Conservation (phyloP, 2,329 filamentous ascomycete genomes). For the Xylariaceae sp. region DNA sequence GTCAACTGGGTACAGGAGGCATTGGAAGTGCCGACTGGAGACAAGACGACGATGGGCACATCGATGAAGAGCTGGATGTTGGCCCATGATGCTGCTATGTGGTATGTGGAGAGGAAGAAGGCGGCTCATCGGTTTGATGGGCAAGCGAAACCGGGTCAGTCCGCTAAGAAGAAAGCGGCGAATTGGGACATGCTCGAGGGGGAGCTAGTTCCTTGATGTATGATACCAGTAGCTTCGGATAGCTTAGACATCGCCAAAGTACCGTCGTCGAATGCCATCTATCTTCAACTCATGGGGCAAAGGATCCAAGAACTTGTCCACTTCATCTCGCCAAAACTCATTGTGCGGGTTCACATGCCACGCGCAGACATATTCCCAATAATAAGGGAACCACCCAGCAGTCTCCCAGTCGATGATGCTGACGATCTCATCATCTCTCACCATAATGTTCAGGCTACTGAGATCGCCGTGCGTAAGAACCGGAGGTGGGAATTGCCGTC, state of each 20-base stretch:
- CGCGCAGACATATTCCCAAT: slow-evolving; percentile 18
- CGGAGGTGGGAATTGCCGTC: slow-evolving; percentile 3
- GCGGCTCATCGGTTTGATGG: slow-evolving; percentile 35
- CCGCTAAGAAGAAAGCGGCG: slow-evolving; percentile 25
- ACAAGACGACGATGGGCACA: slow-evolving; percentile 29
- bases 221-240: slow-evolving; percentile 4
- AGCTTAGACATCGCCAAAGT: slow-evolving; percentile 13
- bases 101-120: slow-evolving; percentile 35
- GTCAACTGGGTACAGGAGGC: slow-evolving; percentile 39
- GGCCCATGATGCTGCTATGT: slow-evolving; percentile 32
- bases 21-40: slow-evolving; percentile 23
- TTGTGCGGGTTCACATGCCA: slow-evolving; percentile 12
- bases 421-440: slow-evolving; percentile 21
- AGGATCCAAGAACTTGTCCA: slow-evolving; percentile 13
- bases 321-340: slow-evolving; percentile 10
- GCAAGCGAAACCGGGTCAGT: slow-evolving; percentile 27
- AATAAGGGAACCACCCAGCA: slow-evolving; percentile 9
- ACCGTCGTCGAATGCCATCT: slow-evolving; percentile 13
- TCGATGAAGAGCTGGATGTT: slow-evolving; percentile 28
- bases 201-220: too few relatives aligned
- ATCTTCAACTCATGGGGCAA: slow-evolving; percentile 13
- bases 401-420: slow-evolving; percentile 16
- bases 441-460: slow-evolving; percentile 24
- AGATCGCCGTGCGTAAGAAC: slow-evolving; percentile 24
- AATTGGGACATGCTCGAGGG: too few relatives aligned